phyloP scores from a whole-genome alignment of 2,329 filamentous ascomycete genomes.

The Phialocephala subalpina region DNA sequence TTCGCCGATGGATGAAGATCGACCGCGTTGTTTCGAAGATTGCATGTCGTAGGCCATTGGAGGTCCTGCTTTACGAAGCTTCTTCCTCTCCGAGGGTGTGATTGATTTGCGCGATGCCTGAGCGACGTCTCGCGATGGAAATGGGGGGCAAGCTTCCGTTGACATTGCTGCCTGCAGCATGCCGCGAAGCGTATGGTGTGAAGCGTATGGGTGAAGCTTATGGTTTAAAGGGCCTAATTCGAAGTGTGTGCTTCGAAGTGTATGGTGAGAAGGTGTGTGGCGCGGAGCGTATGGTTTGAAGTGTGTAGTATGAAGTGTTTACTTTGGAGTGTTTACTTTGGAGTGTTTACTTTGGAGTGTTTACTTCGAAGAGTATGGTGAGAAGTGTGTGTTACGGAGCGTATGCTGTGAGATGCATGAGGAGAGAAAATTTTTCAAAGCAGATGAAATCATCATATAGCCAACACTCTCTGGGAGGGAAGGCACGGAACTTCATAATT shows the following conservation, averaged over 20 bases:
- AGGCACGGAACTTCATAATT: not conserved
- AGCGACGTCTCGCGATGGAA: not conserved
- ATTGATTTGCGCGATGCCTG: not conserved
- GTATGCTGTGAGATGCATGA: not conserved
- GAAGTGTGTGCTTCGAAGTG: too few relatives aligned
- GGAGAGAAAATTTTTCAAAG: not conserved
- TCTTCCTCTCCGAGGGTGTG: not conserved
- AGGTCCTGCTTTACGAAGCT: slow-evolving; percentile 3
- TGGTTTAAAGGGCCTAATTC: too few relatives aligned
- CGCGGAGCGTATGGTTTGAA: too few relatives aligned
- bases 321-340: too few relatives aligned
- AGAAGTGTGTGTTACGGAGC: too few relatives aligned
- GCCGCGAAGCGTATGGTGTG: too few relatives aligned
- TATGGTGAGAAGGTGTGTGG: too few relatives aligned
- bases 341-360: too few relatives aligned
- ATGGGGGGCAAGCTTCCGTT: slow-evolving; percentile 11
- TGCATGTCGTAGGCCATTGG: slow-evolving; percentile 17
- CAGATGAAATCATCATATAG: too few relatives aligned
- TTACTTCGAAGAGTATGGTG: too few relatives aligned
- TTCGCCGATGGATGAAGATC: slow-evolving; percentile 25
- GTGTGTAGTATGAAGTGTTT: too few relatives aligned
- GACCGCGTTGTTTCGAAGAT: not conserved
- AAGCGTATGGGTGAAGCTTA: too few relatives aligned
- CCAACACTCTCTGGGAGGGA: not conserved
- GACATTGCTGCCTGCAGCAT: slow-evolving; percentile 16